Evolutionary conservation across 2,329 filamentous ascomycete species (phyloP), one percentile per base, ranked within the genome.

Genomic region (Cytospora chrysosperma): DNA sequence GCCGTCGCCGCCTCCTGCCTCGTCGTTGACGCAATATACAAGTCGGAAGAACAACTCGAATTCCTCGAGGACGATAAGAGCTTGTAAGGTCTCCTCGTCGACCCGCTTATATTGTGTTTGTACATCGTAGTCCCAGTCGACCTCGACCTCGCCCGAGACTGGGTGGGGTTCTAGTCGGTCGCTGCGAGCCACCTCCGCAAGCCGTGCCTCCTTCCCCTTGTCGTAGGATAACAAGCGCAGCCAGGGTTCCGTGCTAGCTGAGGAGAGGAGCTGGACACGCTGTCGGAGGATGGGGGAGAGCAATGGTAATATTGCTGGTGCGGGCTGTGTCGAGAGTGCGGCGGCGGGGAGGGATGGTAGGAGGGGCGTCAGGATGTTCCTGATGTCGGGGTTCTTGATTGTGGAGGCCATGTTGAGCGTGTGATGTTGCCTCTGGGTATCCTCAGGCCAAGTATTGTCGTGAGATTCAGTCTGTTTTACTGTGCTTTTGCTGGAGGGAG

Each of bases 81-180:
- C 82, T 70, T 93, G 88, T 58, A 93, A 75, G 0, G 91, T 95
- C 75, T 95, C 91, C 52, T 84, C 77, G 70, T 95, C 91, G 40
- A 91, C 73, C n/a, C 90, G 81, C 65, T 85, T 81, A 76, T 88
- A 94, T 59, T 83, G 81, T 30, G 82, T 80, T 64, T 85, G 80
- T 9, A 85, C 82, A 62, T 92, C 88, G 62, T 81, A 82, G 70
- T 86, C 83, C 81, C 84, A 86, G 73, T 91, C 87, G 24, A 93
- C 76, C 76, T 94, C 91, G 60, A 94, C 85, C 74, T 93, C 90
- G 60, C 90, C 91, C 2, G 89, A 92, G 5, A 89, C 86, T 3
- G 91, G 91, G 70, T 95, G 91, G n/a, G 90, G 89, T 73, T 93
- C 89, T 34, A 94, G 79, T 53, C 82, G 77, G 59, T 90, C 85